phyloP scores from a whole-genome alignment of 2,329 filamentous ascomycete species.

The Aspergillus candidus region DNA sequence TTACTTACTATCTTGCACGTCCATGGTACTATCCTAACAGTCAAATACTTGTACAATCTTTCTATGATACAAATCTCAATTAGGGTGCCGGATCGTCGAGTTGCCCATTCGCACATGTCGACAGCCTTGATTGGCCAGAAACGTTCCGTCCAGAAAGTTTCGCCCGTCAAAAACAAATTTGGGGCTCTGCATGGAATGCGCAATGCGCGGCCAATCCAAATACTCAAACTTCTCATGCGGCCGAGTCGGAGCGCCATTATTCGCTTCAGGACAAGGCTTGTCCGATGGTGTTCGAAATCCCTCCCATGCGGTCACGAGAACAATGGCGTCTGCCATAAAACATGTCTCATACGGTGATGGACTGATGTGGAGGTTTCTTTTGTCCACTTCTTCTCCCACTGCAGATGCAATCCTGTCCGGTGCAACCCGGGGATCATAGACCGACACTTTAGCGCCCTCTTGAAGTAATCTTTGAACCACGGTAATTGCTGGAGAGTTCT shows the following conservation, averaged over 20 bases:
- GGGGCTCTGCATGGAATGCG: constrained; percentile 37
- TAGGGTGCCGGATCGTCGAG: background rate
- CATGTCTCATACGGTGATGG: constrained; percentile 37
- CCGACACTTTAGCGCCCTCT: constrained; percentile 47
- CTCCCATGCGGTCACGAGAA: constrained; percentile 48
- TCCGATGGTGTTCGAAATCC: constrained; percentile 36
- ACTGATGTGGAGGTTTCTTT: background rate
- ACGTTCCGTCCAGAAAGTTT: constrained; percentile 24
- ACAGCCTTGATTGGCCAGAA: constrained; percentile 27
- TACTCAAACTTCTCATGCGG: background rate
- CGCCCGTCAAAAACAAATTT: constrained; percentile 46
- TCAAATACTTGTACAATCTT: too few relatives aligned
- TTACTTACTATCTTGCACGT: too few relatives aligned
- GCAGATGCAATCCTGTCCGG: constrained; percentile 33
- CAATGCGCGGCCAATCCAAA: constrained; percentile 40
- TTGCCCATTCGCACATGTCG: constrained; percentile 25
- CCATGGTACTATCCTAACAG: too few relatives aligned
- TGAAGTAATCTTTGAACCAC: constrained; percentile 59
- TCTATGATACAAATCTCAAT: too few relatives aligned
- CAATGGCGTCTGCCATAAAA: constrained; percentile 38
- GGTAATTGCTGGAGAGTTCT: constrained; percentile 63
- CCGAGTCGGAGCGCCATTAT: background rate
- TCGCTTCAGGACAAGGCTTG: too few relatives aligned
- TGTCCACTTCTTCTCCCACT: background rate
- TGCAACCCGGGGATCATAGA: constrained; percentile 22